Conservation (phyloP, 2,329 filamentous ascomycete genomes). For the Xylariaceae sp. region DNA sequence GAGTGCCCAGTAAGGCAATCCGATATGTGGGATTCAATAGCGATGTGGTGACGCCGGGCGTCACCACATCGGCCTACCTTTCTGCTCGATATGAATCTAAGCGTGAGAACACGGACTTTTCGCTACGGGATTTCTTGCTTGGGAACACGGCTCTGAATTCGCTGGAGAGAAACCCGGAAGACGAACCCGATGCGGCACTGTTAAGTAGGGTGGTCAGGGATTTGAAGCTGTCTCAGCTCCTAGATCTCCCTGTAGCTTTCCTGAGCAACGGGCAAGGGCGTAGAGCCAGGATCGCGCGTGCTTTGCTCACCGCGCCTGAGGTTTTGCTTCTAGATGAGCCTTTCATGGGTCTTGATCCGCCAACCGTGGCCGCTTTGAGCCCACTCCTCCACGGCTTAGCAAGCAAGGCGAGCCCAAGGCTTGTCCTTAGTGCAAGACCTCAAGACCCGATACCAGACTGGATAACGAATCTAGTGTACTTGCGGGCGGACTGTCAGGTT, state of each 20-base stretch:
- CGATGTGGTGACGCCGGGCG: conserved; percentile 54
- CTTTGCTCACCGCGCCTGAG: conserved; percentile 71
- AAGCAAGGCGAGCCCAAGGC: conserved; percentile 57
- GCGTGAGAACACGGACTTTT: conserved; percentile 82
- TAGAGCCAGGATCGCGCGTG: conserved; percentile 80
- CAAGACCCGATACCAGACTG: conserved; percentile 85
- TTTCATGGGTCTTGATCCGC: conserved; percentile 92
- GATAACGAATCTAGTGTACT: conserved; percentile 77
- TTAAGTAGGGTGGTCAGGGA: conserved; percentile 62
- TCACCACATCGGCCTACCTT: conserved; percentile 70
- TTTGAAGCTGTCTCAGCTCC: conserved; percentile 61
- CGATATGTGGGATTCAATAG: conserved; percentile 88
- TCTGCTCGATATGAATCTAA: conserved; percentile 86
- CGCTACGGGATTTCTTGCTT: conserved; percentile 70
- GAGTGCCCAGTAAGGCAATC: conserved; percentile 62
- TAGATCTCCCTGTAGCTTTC: conserved; percentile 80
- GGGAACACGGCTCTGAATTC: conserved; percentile 83
- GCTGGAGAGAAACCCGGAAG: conserved; percentile 44
- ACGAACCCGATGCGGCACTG: conserved; percentile 41
- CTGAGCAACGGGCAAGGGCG: conserved; percentile 91
- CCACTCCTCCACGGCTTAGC: conserved; percentile 65
- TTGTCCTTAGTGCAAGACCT: conserved; percentile 73
- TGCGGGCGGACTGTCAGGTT: conserved; percentile 63
- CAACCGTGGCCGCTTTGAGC: conserved; percentile 67
- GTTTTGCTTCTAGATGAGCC: conserved; percentile 85